phyloP scores from a whole-genome alignment of 225 moss, liverwort and hornwort species.

The Antitrichia curtipendula region DNA sequence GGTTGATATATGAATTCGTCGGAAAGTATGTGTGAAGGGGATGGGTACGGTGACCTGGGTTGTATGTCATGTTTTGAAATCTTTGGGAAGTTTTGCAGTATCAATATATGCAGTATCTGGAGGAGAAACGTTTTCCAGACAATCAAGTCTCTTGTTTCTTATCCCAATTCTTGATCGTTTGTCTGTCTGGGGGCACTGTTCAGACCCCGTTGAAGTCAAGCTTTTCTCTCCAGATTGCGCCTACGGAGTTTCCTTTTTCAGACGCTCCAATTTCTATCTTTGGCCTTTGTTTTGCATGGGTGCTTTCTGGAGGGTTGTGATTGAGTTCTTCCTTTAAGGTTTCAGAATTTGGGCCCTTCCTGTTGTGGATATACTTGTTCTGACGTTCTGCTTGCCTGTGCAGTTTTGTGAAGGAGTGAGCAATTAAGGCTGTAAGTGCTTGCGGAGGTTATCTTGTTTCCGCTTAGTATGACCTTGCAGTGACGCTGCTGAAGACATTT shows the following conservation, averaged over 20 bases:
- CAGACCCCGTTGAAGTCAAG: neutral
- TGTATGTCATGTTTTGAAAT: neutral
- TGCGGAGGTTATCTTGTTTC: neutral
- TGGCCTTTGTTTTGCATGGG: neutral
- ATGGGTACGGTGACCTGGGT: neutral
- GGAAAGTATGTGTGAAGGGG: neutral
- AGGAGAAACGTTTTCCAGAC: neutral
- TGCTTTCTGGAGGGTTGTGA: neutral
- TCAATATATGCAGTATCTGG: neutral
- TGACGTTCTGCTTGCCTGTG: neutral
- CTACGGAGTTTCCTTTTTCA: neutral
- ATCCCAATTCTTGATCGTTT: neutral
- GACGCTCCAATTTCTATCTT: neutral
- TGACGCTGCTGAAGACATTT: neutral
- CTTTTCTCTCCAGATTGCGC: neutral
- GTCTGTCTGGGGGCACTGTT: neutral
- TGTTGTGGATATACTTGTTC: neutral
- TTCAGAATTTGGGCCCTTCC: neutral
- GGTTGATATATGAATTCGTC: neutral
- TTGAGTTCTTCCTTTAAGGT: neutral
- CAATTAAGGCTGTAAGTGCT: neutral
- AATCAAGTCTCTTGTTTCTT: neutral
- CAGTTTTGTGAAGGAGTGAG: slow-evolving; percentile 1
- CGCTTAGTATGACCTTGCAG: slow-evolving; percentile 11
- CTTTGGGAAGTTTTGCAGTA: neutral